phyloP scores from a whole-genome alignment of 2,329 filamentous ascomycete genomes.

The Exophiala sideris region DNA sequence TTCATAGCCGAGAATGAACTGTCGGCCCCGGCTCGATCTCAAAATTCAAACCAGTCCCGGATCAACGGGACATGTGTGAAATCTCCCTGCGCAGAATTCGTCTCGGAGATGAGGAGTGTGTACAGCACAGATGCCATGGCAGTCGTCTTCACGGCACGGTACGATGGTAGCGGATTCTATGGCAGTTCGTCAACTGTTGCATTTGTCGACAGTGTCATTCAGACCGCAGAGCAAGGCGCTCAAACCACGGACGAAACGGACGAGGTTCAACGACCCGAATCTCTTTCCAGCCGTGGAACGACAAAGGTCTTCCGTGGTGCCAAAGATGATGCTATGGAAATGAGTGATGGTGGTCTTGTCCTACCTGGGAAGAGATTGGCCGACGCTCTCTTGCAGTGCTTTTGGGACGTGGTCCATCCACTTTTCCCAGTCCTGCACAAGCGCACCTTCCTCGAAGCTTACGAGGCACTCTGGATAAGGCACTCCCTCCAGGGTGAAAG shows the following conservation, averaged over 20 bases:
- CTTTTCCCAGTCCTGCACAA: conserved; percentile 47
- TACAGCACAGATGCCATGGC: conserved; percentile 3
- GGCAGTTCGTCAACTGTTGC: conserved; percentile 2
- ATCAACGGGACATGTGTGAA: background rate
- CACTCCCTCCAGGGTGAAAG: conserved; percentile 30
- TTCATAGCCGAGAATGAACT: background rate
- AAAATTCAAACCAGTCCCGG: background rate
- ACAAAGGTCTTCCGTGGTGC: background rate
- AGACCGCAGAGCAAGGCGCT: background rate
- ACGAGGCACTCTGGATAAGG: conserved; percentile 40
- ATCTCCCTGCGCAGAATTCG: background rate
- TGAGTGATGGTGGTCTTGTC: conserved; percentile 26
- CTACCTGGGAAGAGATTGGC: conserved; percentile 46
- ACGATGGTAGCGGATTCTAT: background rate
- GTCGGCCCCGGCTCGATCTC: background rate
- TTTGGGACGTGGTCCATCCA: conserved; percentile 48
- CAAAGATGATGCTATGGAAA: background rate
- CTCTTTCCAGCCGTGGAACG: background rate
- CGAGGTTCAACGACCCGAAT: background rate
- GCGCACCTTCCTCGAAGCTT: conserved; percentile 36
- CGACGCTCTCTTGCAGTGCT: conserved; percentile 44
- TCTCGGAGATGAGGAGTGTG: background rate
- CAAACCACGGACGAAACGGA: background rate
- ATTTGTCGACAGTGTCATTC: conserved; percentile 1
- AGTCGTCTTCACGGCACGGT: background rate